Conservation (phyloP, 441 rosid genomes). For the Erysimum cheiri region DNA sequence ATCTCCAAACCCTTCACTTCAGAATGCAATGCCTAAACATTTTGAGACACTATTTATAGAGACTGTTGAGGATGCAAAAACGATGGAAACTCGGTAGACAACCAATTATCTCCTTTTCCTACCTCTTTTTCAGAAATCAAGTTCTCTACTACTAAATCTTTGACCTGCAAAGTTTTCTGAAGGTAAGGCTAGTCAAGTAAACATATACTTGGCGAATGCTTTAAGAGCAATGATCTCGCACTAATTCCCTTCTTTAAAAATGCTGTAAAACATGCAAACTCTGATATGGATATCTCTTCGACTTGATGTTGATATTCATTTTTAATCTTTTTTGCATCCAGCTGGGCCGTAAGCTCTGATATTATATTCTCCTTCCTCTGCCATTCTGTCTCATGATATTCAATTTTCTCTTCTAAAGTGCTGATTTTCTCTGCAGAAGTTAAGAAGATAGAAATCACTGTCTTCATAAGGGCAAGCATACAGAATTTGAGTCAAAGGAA, state of each 20-base stretch:
- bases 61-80: conserved; percentile 29
- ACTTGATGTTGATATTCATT: conserved; percentile 52
- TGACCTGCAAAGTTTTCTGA: conserved; percentile 64
- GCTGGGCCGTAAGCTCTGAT: conserved; percentile 61
- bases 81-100: conserved; percentile 27
- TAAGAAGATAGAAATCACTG: conserved; percentile 20
- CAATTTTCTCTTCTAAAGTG: conserved; percentile 59
- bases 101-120: conserved; percentile 29
- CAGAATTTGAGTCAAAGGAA: conserved; percentile 8
- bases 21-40: conserved; percentile 61
- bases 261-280: conserved; percentile 17
- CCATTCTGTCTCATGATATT: conserved; percentile 54
- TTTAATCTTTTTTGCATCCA: conserved; percentile 57
- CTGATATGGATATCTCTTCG: conserved; percentile 71
- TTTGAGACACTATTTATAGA: conserved; percentile 4
- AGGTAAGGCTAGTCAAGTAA: conserved; percentile 72
- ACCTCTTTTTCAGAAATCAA: conserved; percentile 77
- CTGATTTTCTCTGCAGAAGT: conserved; percentile 61
- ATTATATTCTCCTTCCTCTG: conserved; percentile 59
- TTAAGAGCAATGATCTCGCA: conserved; percentile 30
- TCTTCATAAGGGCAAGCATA: conserved; percentile 18
- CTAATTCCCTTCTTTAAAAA: conserved; percentile 6
- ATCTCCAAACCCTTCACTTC: conserved; percentile 61
- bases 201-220: conserved; percentile 37
- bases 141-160: conserved; percentile 67